Conservation (phyloP, 768 basidiomycete genomes). For the Trametes villosa region DNA sequence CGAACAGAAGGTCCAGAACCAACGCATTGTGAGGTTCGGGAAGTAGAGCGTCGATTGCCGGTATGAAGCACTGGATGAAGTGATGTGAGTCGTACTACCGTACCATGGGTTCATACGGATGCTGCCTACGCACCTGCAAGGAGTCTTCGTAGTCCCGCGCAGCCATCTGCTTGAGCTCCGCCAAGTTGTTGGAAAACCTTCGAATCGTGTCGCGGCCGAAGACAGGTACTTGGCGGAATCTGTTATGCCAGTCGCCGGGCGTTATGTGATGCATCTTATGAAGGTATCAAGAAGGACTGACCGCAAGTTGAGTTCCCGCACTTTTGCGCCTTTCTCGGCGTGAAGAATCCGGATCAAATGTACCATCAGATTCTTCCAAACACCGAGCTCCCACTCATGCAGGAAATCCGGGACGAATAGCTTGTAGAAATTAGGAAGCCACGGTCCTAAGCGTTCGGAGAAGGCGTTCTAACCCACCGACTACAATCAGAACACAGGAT, state of each 20-base stretch:
- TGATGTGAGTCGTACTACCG: neutral
- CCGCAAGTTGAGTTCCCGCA: neutral
- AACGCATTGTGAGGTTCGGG: neutral
- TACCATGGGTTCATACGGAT: neutral
- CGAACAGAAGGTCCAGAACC: neutral
- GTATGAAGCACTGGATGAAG: slow-evolving; percentile 4
- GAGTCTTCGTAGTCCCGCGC: slow-evolving; percentile 35
- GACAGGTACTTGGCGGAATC: slow-evolving; percentile 30
- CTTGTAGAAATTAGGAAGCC: slow-evolving; percentile 30
- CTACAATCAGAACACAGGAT: neutral
- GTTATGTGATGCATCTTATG: neutral
- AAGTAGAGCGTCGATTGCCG: slow-evolving; percentile 7
- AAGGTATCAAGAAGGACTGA: neutral
- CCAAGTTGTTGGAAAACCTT: slow-evolving; percentile 28
- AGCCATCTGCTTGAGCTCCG: slow-evolving; percentile 30
- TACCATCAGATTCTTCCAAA: slow-evolving; percentile 30
- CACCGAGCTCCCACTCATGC: slow-evolving; percentile 40
- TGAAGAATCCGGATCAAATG: slow-evolving; percentile 30
- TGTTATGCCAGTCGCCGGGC: neutral
- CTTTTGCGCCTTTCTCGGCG: neutral
- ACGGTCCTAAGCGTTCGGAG: slow-evolving; percentile 22
- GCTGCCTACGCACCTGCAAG: slow-evolving; percentile 3
- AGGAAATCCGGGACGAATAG: slow-evolving; percentile 37
- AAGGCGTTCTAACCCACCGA: slow-evolving; percentile 38
- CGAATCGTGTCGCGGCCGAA: slow-evolving; percentile 34